Evolutionary conservation across 495 filamentous ascomycete genomes (phyloP).

Genomic region (Talaromyces borbonicus): DNA sequence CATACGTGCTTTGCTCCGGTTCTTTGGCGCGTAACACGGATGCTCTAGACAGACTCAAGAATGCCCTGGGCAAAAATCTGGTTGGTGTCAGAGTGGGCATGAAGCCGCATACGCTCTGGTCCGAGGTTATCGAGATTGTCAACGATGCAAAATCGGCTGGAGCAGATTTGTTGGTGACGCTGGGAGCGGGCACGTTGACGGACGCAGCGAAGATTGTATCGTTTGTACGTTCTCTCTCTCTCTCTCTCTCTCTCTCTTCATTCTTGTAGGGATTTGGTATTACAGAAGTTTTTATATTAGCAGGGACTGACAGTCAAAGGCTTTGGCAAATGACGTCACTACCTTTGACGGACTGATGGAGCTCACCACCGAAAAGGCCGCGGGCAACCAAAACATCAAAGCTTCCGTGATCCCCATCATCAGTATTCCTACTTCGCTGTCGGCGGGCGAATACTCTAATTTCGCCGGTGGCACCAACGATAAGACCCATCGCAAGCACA

Average conservation of each 20-base stretch:
- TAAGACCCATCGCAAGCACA: constrained; percentile 40
- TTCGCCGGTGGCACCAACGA: constrained; percentile 49
- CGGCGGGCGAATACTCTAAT: constrained; percentile 51
- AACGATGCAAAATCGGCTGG: constrained; percentile 34
- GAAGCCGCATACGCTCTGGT: constrained; percentile 49
- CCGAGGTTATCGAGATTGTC: constrained; percentile 47
- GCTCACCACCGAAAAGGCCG: constrained; percentile 19
- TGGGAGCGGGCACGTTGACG: constrained; percentile 52
- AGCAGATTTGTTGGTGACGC: constrained; percentile 48
- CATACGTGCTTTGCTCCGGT: constrained; percentile 53
- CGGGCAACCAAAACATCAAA: constrained; percentile 28
- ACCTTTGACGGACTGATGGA: constrained; percentile 34
- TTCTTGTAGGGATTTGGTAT: too few relatives aligned
- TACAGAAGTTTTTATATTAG: neutral
- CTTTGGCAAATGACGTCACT: constrained; percentile 37
- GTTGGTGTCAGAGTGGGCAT: constrained; percentile 48
- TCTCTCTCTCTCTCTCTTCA: too few relatives aligned
- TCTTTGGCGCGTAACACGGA: constrained; percentile 47
- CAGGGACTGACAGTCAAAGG: constrained; percentile 13
- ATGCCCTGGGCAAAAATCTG: constrained; percentile 34
- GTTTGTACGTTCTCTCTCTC: constrained; percentile 30
- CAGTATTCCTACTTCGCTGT: constrained; percentile 53
- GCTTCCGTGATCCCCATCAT: constrained; percentile 42
- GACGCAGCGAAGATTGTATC: constrained; percentile 52
- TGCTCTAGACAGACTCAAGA: constrained; percentile 31